Conservation (phyloP, 345 rosid species). For the Adansonia digitata region DNA sequence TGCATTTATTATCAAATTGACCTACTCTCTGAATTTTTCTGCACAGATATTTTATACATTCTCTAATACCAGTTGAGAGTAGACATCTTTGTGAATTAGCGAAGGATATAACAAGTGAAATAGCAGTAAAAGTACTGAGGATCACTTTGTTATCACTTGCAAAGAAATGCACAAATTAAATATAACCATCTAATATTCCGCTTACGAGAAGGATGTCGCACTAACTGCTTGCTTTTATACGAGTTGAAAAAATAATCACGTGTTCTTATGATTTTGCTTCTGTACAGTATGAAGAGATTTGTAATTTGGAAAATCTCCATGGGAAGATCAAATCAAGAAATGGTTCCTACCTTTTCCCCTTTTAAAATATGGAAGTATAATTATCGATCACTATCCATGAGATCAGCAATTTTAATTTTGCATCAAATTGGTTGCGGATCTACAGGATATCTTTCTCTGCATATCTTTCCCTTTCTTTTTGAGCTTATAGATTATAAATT, state of each 20-base stretch:
- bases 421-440: conserved; percentile 49
- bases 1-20: no score
- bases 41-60: no score
- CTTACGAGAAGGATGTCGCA: background rate
- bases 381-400: conserved; percentile 27
- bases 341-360: background rate
- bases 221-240: background rate
- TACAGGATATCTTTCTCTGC: conserved; percentile 49
- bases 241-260: background rate
- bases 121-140: background rate
- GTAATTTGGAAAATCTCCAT: background rate
- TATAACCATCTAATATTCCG: background rate
- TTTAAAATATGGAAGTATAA: background rate
- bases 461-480: conserved; percentile 66
- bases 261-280: background rate
- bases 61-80: background rate
- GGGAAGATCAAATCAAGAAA: no score
- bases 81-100: background rate
- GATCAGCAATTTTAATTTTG: conserved; percentile 48
- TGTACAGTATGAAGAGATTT: conserved; percentile 8
- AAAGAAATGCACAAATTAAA: background rate
- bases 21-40: no score
- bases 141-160: background rate
- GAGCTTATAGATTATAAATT: conserved; percentile 59
- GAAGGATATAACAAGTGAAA: background rate